These are phyloP conservation scores for Wallacemonas rigidus DNA, from an alignment of 208 protist species.

Conservation along the genomic window DNA sequence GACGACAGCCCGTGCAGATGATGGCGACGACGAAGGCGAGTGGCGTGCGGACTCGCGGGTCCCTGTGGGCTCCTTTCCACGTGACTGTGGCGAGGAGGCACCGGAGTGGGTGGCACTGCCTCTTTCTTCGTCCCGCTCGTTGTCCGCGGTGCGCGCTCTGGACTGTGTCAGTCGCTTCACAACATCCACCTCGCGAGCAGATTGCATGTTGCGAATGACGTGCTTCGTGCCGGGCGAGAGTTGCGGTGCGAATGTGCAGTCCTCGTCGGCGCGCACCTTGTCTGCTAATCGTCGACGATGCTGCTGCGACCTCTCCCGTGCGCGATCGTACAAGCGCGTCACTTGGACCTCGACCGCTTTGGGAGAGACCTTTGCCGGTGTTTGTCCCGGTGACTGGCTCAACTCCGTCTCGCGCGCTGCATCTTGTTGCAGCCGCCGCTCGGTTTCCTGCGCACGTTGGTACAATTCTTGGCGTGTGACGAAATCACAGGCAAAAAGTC, in stretches of 20 bases:
- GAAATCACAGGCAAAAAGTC: constrained; percentile 74
- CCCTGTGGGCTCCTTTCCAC: too few species aligned
- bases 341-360: constrained; percentile 37
- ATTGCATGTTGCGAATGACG: constrained; percentile 37
- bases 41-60: too few species aligned
- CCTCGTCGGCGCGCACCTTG: constrained; percentile 19
- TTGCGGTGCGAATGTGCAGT: constrained; percentile 67
- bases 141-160: not conserved
- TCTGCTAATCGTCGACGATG: constrained; percentile 20
- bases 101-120: too few species aligned
- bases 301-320: constrained; percentile 36
- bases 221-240: constrained; percentile 64
- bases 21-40: too few species aligned
- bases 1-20: not conserved
- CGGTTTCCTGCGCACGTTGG: constrained; percentile 54
- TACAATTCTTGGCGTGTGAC: constrained; percentile 72
- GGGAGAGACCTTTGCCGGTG: constrained; percentile 6
- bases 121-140: too few species aligned
- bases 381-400: not conserved
- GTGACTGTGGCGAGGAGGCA: not conserved
- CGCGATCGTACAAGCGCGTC: constrained; percentile 58
- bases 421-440: constrained; percentile 26
- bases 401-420: constrained; percentile 9
- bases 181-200: constrained; percentile 55
- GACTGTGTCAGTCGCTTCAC: constrained; percentile 58